Percentiles rank a stretch among this genome's conserved stretches.
Conservation (phyloP, 2,329 filamentous ascomycete species). For the Colletotrichum falcatum region DNA sequence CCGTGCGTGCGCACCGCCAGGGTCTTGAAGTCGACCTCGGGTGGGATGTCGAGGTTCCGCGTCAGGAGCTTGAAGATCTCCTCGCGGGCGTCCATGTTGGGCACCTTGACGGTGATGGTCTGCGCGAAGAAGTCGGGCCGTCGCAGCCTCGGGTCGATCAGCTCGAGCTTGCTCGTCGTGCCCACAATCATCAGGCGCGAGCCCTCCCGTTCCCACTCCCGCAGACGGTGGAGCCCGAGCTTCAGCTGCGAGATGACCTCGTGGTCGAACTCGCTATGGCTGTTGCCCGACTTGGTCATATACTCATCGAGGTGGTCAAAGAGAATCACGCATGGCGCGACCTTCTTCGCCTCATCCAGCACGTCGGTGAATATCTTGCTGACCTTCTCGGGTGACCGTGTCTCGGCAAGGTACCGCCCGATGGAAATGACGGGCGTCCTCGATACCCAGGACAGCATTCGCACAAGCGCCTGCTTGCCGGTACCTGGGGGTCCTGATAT, state of each 20-base stretch:
- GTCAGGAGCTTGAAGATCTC: constrained; percentile 83
- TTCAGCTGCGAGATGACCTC: constrained; percentile 86
- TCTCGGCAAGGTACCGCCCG: constrained; percentile 51
- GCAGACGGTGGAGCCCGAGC: constrained; percentile 87
- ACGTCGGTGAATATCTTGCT: constrained; percentile 55
- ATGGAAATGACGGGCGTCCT: constrained; percentile 78
- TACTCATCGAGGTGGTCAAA: constrained; percentile 89
- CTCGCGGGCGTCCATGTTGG: constrained; percentile 81
- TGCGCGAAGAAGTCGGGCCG: constrained; percentile 82
- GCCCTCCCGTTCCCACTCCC: constrained; percentile 74
- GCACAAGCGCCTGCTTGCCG: constrained; percentile 83
- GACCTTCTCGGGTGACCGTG: constrained; percentile 49
- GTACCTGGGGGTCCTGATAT: constrained; percentile 84
- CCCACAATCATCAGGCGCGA: constrained; percentile 91
- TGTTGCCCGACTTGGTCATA: constrained; percentile 86
- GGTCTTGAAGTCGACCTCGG: constrained; percentile 77
- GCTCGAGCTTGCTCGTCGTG: constrained; percentile 89
- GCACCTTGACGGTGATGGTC: constrained; percentile 89
- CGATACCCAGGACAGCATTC: constrained; percentile 78
- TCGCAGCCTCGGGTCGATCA: constrained; percentile 82
- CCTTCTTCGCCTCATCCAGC: constrained; percentile 81
- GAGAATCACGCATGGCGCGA: constrained; percentile 91
- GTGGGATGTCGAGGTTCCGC: constrained; percentile 70
- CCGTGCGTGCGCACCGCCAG: constrained; percentile 90
- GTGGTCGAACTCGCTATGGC: constrained; percentile 90